Conservation (phyloP, 176 grass and related monocot genomes). For the Dendrocalamus sinicus region DNA sequence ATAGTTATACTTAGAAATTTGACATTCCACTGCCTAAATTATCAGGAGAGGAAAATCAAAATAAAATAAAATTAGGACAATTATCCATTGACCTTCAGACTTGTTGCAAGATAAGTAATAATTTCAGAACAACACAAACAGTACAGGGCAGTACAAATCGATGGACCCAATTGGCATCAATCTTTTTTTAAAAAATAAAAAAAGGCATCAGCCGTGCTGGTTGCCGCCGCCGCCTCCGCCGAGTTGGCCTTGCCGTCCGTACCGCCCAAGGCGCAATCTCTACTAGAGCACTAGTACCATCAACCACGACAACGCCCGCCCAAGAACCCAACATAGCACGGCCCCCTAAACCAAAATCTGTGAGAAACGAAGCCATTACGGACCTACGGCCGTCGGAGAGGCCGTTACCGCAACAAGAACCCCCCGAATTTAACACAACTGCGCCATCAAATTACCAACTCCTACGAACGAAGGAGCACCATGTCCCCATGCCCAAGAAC, state of each 20-base stretch:
- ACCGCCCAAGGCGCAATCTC: neutral
- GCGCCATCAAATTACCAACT: neutral
- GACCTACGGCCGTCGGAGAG: too few species aligned
- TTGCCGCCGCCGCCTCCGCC: too few species aligned
- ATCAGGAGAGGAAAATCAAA: too few species aligned
- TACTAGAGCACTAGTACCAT: neutral
- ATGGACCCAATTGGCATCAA: too few species aligned
- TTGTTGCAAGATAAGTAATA: neutral
- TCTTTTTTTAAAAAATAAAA: too few species aligned
- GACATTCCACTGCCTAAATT: too few species aligned
- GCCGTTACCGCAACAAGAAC: neutral
- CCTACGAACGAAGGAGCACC: too few species aligned
- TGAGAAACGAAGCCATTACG: too few species aligned
- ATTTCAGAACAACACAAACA: neutral
- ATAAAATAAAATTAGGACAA: neutral
- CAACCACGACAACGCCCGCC: too few species aligned
- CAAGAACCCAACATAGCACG: neutral
- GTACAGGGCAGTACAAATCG: too few species aligned
- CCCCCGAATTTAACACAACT: neutral
- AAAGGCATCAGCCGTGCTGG: too few species aligned
- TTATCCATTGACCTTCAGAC: neutral
- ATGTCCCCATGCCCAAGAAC: neutral
- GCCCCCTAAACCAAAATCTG: neutral
- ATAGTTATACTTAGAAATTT: too few species aligned
- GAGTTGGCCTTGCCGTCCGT: neutral